A percentile compares a stretch with the other conserved stretches of the same genome.
phyloP scores from a whole-genome alignment of 805 yeast species.

The Ogataea minuta region DNA sequence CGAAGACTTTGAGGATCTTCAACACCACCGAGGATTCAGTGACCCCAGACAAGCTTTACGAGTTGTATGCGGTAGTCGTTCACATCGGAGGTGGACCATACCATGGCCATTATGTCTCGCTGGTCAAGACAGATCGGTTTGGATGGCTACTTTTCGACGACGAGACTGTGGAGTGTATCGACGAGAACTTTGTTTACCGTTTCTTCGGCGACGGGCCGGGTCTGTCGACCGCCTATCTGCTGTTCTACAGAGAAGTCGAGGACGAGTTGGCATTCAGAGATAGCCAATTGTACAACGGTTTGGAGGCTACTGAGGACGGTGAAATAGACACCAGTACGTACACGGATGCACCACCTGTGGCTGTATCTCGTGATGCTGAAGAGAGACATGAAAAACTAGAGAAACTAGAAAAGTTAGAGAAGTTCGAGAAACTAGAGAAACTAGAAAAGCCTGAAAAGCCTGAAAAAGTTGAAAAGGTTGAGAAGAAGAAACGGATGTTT shows the following conservation, averaged over 20 bases:
- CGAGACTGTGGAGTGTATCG: conserved; percentile 88
- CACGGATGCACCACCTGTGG: not conserved
- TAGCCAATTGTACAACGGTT: conserved; percentile 31
- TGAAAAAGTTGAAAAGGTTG: not conserved
- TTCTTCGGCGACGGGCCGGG: conserved; percentile 90
- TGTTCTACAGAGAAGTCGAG: conserved; percentile 69
- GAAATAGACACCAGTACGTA: conserved; percentile 14
- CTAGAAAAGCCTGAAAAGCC: not conserved
- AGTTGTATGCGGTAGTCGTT: conserved; percentile 80
- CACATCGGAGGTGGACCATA: conserved; percentile 98
- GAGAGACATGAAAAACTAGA: not conserved
- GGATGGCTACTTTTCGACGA: conserved; percentile 96
- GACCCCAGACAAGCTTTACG: conserved; percentile 62
- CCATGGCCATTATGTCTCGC: conserved; percentile 92
- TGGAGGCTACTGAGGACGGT: conserved; percentile 23
- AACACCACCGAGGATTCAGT: conserved; percentile 59
- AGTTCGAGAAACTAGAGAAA: not conserved
- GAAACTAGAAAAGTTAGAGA: conserved; percentile 1
- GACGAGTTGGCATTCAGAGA: conserved; percentile 36
- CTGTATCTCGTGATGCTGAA: not conserved
- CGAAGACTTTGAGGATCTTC: conserved; percentile 66
- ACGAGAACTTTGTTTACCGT: conserved; percentile 74
- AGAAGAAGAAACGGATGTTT: conserved; percentile 8
- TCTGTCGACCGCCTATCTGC: conserved; percentile 85
- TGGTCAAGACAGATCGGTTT: conserved; percentile 70